Evolutionary conservation across 2,329 filamentous ascomycete species (phyloP), one percentile per base, ranked within the genome.

Genomic region (Diaporthe humulicola): DNA sequence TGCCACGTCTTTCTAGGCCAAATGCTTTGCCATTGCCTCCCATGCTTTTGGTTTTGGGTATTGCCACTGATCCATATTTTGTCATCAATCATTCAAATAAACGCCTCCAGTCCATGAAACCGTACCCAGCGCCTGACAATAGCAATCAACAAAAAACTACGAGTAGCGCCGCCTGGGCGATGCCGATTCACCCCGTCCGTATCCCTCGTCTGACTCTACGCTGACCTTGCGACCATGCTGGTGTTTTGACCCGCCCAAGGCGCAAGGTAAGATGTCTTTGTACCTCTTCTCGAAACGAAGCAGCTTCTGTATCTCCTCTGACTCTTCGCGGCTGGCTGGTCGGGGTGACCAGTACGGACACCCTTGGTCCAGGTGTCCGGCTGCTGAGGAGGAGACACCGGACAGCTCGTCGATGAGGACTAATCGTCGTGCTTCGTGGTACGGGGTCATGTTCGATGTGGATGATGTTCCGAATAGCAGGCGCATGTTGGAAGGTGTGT

Each of bases 401-500:
- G 48, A 69, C 15, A 69, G 15, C 9, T 69, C 64, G 48, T 69
- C 64, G 15, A 69, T 69, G 33, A 69, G 64, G 15, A 69, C 48
- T 54, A 69, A 54, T 54, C 48, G 45, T 22, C 64, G 48, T 0
- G 64, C 64, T 22, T 69, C 64, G 48, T 69, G 64, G n/a, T 69
- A 69, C 4, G 64, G 64, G 2, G 48, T 38, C 48, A 69, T 38
- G 15, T 52, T 69, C n/a, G 45, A 40, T 2, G 28, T 54, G n/a
- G 64, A 69, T 12, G 64, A 69, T 30, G 64, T 69, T 38, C 64
- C 64, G 17, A 69, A 69, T 12, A 69, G 48, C 9, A 69, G 48
- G 4, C 64, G 64, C 64, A 69, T 69, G 48, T 69, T 69, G 33
- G 64, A 54, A 5, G 64, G 64, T 12, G 64, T 69, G 64, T 69